Conservation (phyloP, 208 protist genomes). For the Leishmania mexicana region DNA sequence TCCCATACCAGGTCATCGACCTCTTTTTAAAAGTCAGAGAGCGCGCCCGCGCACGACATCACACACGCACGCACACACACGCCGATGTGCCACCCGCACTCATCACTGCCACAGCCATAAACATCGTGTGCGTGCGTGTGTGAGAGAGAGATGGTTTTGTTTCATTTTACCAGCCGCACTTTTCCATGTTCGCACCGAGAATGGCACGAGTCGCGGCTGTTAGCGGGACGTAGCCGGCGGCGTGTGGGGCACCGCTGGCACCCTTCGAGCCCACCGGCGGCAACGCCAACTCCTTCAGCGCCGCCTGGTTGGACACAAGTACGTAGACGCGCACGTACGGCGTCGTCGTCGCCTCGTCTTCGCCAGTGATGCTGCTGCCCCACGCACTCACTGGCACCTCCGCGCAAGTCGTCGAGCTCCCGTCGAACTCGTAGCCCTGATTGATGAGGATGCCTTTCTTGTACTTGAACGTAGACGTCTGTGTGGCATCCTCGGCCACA, state of each 20-base stretch:
- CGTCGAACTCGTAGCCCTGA: slow-evolving; percentile 44
- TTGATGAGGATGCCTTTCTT: slow-evolving; percentile 35
- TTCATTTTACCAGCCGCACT: slow-evolving; percentile 44
- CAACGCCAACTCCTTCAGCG: slow-evolving; percentile 24
- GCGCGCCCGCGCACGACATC: no score
- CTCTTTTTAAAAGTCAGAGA: no score
- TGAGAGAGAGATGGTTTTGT: background rate
- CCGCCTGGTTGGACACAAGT: slow-evolving; percentile 34
- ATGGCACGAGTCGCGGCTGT: slow-evolving; percentile 28
- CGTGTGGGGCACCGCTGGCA: background rate
- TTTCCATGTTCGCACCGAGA: slow-evolving; percentile 38
- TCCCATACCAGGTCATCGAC: no score
- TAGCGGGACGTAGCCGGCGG: slow-evolving; percentile 42
- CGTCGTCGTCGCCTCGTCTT: background rate
- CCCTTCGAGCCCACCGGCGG: background rate
- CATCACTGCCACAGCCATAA: background rate
- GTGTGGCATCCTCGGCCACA: slow-evolving; percentile 11
- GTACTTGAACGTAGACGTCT: slow-evolving; percentile 67
- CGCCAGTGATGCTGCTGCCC: background rate
- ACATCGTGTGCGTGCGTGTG: background rate
- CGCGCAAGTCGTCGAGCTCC: slow-evolving; percentile 9
- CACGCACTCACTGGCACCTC: slow-evolving; percentile 5
- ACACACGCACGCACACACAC: no score
- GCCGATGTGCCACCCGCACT: background rate
- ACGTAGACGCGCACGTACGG: slow-evolving; percentile 40